These are phyloP conservation scores for Corymbia calophylla DNA, from an alignment of 441 rosid genomes.

Conservation along the genomic window DNA sequence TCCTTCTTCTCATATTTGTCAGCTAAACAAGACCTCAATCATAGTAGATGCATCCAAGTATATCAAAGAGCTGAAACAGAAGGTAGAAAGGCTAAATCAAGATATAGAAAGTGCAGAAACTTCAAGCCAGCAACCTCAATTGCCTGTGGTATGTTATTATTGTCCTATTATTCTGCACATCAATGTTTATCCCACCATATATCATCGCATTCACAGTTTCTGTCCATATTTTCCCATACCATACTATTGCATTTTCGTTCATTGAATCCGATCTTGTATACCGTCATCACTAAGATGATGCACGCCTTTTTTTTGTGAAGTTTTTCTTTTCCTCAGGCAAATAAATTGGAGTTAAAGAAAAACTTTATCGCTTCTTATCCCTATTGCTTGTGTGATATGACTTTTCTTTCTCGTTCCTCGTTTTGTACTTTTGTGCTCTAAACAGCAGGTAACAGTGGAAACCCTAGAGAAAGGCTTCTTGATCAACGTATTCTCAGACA, in stretches of 20 bases:
- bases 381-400: background rate
- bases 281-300: background rate
- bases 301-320: background rate
- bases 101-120: constrained; percentile 1
- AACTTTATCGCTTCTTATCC: background rate
- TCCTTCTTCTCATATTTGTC: background rate
- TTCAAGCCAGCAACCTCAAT: background rate
- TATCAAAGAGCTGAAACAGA: constrained; percentile 21
- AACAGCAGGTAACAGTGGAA: constrained; percentile 21
- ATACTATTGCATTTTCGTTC: background rate
- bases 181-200: background rate
- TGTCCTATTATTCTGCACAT: background rate
- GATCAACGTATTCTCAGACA: constrained; percentile 16
- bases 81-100: constrained; percentile 14
- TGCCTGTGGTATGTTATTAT: constrained; percentile 11
- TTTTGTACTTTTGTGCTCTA: background rate
- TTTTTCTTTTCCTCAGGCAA: background rate
- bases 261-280: background rate
- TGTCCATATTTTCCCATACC: background rate
- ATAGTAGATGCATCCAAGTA: constrained; percentile 24
- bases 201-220: background rate
- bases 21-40: constrained; percentile 18
- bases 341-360: background rate
- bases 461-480: constrained; percentile 17
- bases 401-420: background rate